Base-by-base conservation (phyloP, 1,139 yeast species). In the Taphrina communis region DNA sequence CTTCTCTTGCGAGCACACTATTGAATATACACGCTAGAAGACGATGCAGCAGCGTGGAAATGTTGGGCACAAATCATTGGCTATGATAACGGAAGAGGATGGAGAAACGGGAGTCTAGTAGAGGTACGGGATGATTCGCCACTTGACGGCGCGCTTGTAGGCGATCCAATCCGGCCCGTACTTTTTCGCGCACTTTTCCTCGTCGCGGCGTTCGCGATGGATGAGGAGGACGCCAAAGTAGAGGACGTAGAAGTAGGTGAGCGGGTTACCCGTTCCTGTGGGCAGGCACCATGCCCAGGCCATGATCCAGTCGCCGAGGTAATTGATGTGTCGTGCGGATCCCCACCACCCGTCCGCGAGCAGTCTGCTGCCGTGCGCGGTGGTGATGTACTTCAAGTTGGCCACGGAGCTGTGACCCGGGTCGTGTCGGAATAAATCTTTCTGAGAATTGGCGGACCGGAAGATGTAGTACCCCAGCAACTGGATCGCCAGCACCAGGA, bases 341-440 rank as follows among this genome's bases (percentile, higher is more conserved):
- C 89, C 90, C 99, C 99, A 94, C 99, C 99, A 94, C 1, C 98
- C 97, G 75, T 91, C 95, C 70, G 87, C 84, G 67, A 94, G 81
- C 72, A 94, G 83, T 75, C 85, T 89, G 50, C 97, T 88, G 0
- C 97, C 97, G 39, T 71, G 65, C 38, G 71, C 59, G 0, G 97
- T 89, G 72, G 84, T 80, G 71, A 94, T 88, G 71, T 86, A 88
- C 74, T 86, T 84, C 76, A 89, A 80, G 69, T 88, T 68, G 69
- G 84, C 78, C 72, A 86, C 84, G 62, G 84, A 80, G 69, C 92
- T 82, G 75, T 88, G 85, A 11, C 96, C 39, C 31, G 72, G 72
- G 48, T 66, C 97, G 73, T 85, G 86, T 78, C 90, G 88, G 81
- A 94, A 94, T 48, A 85, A 84, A 21, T 93, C 87, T 80, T 94